Evolutionary conservation across 306 rosid genomes (phyloP).

Genomic region (Vigna hirtella): DNA sequence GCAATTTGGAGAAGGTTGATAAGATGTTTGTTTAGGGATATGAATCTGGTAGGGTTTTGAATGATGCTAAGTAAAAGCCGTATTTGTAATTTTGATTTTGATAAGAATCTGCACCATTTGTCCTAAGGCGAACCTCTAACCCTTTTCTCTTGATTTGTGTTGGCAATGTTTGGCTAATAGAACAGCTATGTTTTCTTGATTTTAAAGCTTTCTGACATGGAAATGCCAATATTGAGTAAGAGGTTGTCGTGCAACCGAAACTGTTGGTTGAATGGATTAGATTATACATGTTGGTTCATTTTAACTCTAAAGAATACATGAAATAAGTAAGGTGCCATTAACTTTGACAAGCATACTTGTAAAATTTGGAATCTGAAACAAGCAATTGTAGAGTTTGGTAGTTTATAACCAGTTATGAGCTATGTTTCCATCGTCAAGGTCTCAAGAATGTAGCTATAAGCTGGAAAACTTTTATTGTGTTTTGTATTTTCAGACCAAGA

Average conservation of each 20-base stretch:
- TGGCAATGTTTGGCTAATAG: neutral
- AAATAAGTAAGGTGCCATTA: neutral
- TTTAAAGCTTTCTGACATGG: slow-evolving; percentile 3
- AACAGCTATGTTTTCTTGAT: neutral
- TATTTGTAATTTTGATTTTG: neutral
- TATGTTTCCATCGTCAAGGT: neutral
- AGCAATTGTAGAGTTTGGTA: neutral
- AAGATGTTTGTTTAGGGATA: neutral
- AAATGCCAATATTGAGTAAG: neutral
- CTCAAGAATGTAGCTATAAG: neutral
- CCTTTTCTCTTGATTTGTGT: neutral
- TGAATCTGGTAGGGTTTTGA: neutral
- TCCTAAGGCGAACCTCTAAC: neutral
- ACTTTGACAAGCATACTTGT: neutral
- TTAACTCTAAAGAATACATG: slow-evolving; percentile 1
- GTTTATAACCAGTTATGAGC: slow-evolving; percentile 10
- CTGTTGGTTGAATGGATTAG: slow-evolving; percentile 1
- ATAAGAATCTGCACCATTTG: neutral
- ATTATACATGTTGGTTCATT: neutral
- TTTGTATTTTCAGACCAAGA: slow-evolving; percentile 67
- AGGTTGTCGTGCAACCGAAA: neutral
- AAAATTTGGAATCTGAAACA: neutral
- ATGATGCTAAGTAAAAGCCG: neutral
- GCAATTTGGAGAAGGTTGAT: slow-evolving; percentile 10
- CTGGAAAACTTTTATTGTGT: neutral